Percentiles rank a stretch among this genome's conserved stretches.
These are phyloP conservation scores for Quercus glauca DNA, from an alignment of 306 rosid species.

Conservation along the genomic window DNA sequence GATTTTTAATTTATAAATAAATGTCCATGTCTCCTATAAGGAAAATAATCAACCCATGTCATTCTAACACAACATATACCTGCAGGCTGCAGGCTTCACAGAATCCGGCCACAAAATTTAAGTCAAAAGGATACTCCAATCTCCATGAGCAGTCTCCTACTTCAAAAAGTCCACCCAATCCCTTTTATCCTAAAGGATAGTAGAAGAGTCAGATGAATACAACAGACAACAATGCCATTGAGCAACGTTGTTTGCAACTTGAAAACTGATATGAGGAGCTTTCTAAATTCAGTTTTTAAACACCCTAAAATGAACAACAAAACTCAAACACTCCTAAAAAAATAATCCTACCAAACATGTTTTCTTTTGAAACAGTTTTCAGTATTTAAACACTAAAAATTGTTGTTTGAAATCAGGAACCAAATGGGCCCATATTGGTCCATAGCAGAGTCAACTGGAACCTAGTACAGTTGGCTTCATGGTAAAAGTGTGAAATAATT, in stretches of 20 bases:
- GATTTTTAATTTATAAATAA: neutral
- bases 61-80: neutral
- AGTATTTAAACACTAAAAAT: too few species aligned
- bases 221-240: neutral
- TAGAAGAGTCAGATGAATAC: slow-evolving; percentile 9
- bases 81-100: neutral
- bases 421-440: neutral
- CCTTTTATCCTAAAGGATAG: slow-evolving; percentile 11
- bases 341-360: too few species aligned
- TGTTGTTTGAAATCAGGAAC: too few species aligned
- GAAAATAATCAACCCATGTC: neutral
- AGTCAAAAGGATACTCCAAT: neutral
- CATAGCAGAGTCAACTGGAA: neutral
- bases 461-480: neutral
- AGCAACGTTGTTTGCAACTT: too few species aligned
- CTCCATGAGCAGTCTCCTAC: slow-evolving; percentile 4
- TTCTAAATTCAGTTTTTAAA: too few species aligned
- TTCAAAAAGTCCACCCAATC: neutral
- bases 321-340: too few species aligned
- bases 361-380: too few species aligned
- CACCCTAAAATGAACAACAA: too few species aligned
- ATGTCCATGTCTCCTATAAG: neutral
- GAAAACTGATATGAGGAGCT: too few species aligned
- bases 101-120: neutral
- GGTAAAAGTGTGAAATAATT: neutral